A percentile compares a stretch with the other conserved stretches of the same genome.
Conservation (phyloP, 2,329 filamentous ascomycete species). For the Xylariaceae sp. region DNA sequence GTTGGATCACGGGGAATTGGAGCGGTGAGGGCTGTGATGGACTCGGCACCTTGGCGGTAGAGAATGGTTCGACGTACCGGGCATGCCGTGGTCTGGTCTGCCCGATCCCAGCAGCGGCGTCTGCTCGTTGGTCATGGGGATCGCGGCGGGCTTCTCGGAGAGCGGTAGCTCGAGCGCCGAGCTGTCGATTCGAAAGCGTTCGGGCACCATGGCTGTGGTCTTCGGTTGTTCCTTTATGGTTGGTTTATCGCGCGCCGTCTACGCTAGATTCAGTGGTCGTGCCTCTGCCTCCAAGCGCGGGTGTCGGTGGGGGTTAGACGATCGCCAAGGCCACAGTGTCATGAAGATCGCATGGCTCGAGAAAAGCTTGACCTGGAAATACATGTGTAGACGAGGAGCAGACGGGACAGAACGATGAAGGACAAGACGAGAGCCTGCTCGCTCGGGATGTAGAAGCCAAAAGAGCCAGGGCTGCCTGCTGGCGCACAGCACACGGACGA, state of each 20-base stretch:
- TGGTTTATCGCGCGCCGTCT: not conserved
- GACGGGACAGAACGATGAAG: not conserved
- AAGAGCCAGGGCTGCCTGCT: not conserved
- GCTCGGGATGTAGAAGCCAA: not conserved
- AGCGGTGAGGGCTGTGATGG: not conserved
- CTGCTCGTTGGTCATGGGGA: not conserved
- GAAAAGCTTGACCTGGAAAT: not conserved
- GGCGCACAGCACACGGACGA: not conserved
- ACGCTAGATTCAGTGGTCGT: not conserved
- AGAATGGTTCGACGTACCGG: not conserved
- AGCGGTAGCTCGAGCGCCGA: not conserved
- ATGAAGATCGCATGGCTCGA: not conserved
- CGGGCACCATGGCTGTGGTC: not conserved
- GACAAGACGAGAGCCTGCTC: not conserved
- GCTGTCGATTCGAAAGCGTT: not conserved
- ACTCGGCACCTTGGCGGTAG: slow-evolving; percentile 1
- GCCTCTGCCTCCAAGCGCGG: not conserved
- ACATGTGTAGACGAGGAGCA: not conserved
- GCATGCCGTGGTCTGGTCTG: slow-evolving; percentile 4
- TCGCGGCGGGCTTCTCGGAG: not conserved
- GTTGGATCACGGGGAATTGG: not conserved
- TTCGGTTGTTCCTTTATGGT: not conserved
- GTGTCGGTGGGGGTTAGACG: not conserved
- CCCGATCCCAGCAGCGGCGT: not conserved
- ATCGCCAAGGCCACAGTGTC: not conserved